A percentile compares a stretch with the other conserved stretches of the same genome.
phyloP scores from a whole-genome alignment of 2,329 filamentous ascomycete genomes.

The Fusarium luffae region DNA sequence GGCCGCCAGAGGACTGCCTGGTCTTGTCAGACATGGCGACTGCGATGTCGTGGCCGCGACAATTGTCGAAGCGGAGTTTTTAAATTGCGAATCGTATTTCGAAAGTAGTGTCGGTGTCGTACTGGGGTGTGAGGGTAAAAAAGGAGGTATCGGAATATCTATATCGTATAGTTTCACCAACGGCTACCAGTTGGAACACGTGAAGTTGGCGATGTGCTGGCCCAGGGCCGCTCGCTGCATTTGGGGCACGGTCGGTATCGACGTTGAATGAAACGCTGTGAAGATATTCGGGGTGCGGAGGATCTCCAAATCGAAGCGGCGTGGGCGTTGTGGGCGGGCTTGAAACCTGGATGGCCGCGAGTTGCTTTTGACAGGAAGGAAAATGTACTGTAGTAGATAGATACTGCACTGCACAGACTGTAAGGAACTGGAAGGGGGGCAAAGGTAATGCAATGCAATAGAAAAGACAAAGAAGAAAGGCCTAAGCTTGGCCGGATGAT shows the following conservation, averaged over 20 bases:
- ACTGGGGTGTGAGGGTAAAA: conserved; percentile 8
- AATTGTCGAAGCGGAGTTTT: conserved; percentile 23
- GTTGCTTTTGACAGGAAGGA: conserved; percentile 17
- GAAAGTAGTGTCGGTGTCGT: conserved; percentile 27
- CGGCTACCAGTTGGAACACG: conserved; percentile 47
- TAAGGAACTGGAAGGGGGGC: neutral
- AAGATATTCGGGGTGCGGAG: conserved; percentile 23
- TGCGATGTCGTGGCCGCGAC: conserved; percentile 39
- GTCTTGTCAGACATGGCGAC: conserved; percentile 76
- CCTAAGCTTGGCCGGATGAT: conserved; percentile 19
- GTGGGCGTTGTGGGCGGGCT: conserved; percentile 20
- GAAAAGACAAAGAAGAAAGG: conserved; percentile 25
- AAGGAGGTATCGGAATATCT: conserved; percentile 17
- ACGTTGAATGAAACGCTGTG: conserved; percentile 13
- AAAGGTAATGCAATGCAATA: conserved; percentile 1
- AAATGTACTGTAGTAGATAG: conserved; percentile 11
- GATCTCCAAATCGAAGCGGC: conserved; percentile 32
- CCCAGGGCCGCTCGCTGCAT: conserved; percentile 56
- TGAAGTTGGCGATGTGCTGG: conserved; percentile 50
- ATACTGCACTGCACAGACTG: neutral
- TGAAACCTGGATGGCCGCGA: conserved; percentile 37
- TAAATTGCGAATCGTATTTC: conserved; percentile 36
- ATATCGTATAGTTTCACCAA: conserved; percentile 15
- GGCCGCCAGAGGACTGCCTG: conserved; percentile 79
- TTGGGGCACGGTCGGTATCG: conserved; percentile 37